These are phyloP conservation scores for Neonectria neomacrospora DNA, from an alignment of 2,329 filamentous ascomycete genomes.

Conservation along the genomic window DNA sequence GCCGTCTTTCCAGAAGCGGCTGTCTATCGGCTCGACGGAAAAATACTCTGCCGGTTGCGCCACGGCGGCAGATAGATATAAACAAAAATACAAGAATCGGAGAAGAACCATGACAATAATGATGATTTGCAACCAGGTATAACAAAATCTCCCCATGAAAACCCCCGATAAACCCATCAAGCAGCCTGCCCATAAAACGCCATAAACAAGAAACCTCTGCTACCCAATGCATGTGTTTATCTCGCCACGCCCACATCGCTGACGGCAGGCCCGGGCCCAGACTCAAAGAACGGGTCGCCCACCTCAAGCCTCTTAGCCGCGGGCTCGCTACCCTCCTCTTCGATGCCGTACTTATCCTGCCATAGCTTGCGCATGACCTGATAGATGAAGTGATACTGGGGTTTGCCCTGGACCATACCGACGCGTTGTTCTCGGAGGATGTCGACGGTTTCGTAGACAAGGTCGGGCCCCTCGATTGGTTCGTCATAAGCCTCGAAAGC, in stretches of 20 bases:
- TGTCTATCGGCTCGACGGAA: slow-evolving; percentile 11
- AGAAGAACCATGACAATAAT: slow-evolving; percentile 10
- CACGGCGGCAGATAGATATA: slow-evolving; percentile 13
- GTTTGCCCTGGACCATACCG: slow-evolving; percentile 93
- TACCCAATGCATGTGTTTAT: slow-evolving; percentile 4
- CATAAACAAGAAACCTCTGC: slow-evolving; percentile 2
- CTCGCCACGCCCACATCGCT: slow-evolving; percentile 27
- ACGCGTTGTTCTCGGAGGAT: slow-evolving; percentile 85
- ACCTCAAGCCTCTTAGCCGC: slow-evolving; percentile 66
- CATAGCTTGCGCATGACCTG: slow-evolving; percentile 82
- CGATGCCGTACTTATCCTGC: slow-evolving; percentile 69
- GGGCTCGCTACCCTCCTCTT: slow-evolving; percentile 56
- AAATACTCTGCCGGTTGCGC: slow-evolving; percentile 8
- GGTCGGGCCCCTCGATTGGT: slow-evolving; percentile 60
- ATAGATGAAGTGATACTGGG: slow-evolving; percentile 90
- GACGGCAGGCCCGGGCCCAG: slow-evolving; percentile 32
- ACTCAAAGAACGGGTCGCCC: slow-evolving; percentile 55
- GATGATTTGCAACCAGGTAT: slow-evolving; percentile 1
- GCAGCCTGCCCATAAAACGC: slow-evolving; percentile 12
- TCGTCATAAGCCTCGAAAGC: slow-evolving; percentile 65
- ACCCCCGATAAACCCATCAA: slow-evolving; percentile 15
- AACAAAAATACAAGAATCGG: slow-evolving; percentile 25
- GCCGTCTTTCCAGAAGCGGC: slow-evolving; percentile 31
- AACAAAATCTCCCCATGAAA: slow-evolving; percentile 1
- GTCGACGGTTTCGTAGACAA: slow-evolving; percentile 83